Evolutionary conservation across 768 basidiomycete genomes (phyloP).

Genomic region (Mycena latifolia): DNA sequence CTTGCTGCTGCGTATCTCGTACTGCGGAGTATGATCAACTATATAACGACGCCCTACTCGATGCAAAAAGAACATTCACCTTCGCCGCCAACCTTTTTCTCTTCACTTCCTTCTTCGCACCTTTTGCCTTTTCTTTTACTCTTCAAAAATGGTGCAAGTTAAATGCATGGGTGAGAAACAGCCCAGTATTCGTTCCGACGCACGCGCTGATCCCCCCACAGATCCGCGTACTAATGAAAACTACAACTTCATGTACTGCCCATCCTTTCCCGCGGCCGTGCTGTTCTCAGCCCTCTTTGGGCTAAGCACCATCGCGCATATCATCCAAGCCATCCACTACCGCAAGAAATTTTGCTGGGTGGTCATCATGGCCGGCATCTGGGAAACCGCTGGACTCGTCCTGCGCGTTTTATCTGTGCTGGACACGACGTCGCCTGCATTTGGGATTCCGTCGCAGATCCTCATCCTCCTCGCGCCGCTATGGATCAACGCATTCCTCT

Average conservation of each 20-base stretch:
- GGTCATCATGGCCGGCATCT: constrained; percentile 38
- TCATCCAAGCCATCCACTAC: constrained; percentile 37
- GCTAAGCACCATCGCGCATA: constrained; percentile 30
- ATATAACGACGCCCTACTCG: background rate
- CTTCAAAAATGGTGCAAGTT: constrained; percentile 18
- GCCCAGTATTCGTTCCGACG: too few species aligned
- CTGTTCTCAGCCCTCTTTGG: constrained; percentile 37
- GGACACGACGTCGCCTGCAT: constrained; percentile 20
- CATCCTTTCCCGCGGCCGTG: constrained; percentile 38
- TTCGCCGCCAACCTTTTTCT: background rate
- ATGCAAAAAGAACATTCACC: background rate
- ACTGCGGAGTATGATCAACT: too few species aligned
- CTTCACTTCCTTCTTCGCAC: background rate
- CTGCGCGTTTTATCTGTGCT: constrained; percentile 29
- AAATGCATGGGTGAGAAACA: constrained; percentile 3
- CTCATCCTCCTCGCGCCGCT: constrained; percentile 40
- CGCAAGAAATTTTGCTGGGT: constrained; percentile 41
- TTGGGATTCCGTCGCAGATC: constrained; percentile 31
- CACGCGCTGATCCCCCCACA: background rate
- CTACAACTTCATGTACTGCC: constrained; percentile 34
- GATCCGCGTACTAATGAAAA: constrained; percentile 26
- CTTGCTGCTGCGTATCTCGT: background rate
- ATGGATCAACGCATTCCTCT: constrained; percentile 42
- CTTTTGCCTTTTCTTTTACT: constrained; percentile 1
- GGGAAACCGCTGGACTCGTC: constrained; percentile 37